phyloP scores from a whole-genome alignment of 2,329 filamentous ascomycete species.

The Microcera coccophila region DNA sequence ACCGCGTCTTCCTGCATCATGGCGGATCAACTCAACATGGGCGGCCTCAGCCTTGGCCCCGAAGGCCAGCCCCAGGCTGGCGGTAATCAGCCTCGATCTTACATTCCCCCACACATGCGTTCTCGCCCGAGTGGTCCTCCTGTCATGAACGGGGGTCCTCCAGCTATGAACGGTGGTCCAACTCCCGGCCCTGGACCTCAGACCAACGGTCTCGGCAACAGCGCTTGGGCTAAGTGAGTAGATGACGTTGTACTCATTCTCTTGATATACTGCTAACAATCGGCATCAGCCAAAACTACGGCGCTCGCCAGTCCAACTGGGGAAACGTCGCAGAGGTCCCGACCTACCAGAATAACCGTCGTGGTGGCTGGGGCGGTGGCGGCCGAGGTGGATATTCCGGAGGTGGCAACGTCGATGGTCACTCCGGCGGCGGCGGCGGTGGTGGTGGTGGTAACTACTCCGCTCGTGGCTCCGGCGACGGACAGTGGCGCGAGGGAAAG shows the following conservation, averaged over 20 bases:
- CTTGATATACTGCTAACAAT: constrained; percentile 15
- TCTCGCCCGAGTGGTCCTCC: constrained; percentile 36
- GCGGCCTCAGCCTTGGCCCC: constrained; percentile 61
- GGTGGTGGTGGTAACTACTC: constrained; percentile 51
- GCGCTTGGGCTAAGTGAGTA: constrained; percentile 61
- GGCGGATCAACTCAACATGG: constrained; percentile 83
- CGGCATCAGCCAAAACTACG: constrained; percentile 27
- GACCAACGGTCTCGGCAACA: constrained; percentile 55
- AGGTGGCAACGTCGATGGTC: constrained; percentile 52
- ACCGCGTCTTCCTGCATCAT: constrained; percentile 48
- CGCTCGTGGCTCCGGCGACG: constrained; percentile 84
- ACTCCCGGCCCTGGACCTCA: constrained; percentile 17
- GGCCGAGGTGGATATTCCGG: constrained; percentile 37
- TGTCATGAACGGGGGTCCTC: constrained; percentile 34
- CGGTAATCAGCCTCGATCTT: constrained; percentile 53
- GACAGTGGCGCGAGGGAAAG: constrained; percentile 95
- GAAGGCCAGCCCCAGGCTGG: constrained; percentile 31
- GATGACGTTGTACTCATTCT: background rate
- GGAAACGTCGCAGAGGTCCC: constrained; percentile 24
- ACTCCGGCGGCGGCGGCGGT: constrained; percentile 78
- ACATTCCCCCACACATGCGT: constrained; percentile 84
- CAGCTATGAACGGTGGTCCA: constrained; percentile 10
- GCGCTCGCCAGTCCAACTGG: constrained; percentile 35
- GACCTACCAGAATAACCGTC: constrained; percentile 29
- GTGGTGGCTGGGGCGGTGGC: constrained; percentile 31